Evolutionary conservation across 2,329 filamentous ascomycete genomes (phyloP).

Genomic region (Aspergillus melleus): DNA sequence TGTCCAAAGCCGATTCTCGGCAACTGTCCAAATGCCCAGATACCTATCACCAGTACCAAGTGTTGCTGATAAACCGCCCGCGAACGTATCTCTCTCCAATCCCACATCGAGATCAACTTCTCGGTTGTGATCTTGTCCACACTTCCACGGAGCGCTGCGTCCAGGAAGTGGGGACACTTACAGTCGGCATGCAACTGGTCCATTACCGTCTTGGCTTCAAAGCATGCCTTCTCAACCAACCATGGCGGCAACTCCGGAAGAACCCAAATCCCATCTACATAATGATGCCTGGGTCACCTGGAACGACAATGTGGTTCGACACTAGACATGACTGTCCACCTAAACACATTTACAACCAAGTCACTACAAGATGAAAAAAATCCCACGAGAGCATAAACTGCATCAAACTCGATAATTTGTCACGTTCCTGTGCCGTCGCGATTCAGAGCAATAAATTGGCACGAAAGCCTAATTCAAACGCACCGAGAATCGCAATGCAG

Average conservation of each 20-base stretch:
- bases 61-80: slow-evolving; percentile 26
- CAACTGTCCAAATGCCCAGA: slow-evolving; percentile 49
- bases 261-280: not conserved
- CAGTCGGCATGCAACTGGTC: too few species aligned
- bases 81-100: slow-evolving; percentile 42
- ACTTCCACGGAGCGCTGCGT: slow-evolving; percentile 41
- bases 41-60: slow-evolving; percentile 45
- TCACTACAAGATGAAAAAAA: not conserved
- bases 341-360: too few species aligned
- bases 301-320: too few species aligned
- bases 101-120: slow-evolving; percentile 32
- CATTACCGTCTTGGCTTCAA: slow-evolving; percentile 1
- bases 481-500: too few species aligned
- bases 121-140: slow-evolving; percentile 39
- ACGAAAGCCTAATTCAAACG: too few species aligned
- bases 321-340: too few species aligned
- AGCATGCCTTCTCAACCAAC: slow-evolving; percentile 5
- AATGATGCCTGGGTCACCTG: slow-evolving; percentile 3
- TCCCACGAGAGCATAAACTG: not conserved
- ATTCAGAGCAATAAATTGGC: not conserved
- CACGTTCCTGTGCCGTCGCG: not conserved
- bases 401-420: not conserved
- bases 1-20: slow-evolving; percentile 47
- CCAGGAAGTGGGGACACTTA: too few species aligned
- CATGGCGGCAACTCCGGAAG: slow-evolving; percentile 11